These are phyloP conservation scores for Penicillium sp. DNA, from an alignment of 2,329 filamentous ascomycete species.

Conservation along the genomic window DNA sequence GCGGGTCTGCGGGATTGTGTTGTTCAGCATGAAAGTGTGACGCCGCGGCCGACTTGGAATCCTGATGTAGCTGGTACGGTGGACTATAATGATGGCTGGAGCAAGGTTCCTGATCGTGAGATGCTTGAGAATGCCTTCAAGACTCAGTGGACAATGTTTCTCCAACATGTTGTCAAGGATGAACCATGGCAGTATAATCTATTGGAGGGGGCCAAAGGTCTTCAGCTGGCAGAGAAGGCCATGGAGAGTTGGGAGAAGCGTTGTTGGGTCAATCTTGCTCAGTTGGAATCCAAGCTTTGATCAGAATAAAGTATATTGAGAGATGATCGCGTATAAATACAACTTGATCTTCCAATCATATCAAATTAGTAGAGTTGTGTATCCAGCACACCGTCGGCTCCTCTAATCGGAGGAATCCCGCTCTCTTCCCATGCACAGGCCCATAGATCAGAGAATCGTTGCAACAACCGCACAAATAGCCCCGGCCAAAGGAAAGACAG, in stretches of 20 bases:
- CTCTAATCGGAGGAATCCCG: too few relatives aligned
- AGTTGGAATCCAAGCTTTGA: neutral
- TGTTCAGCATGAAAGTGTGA: neutral
- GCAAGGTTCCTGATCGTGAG: neutral
- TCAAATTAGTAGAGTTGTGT: too few relatives aligned
- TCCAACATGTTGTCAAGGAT: neutral
- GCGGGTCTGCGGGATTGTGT: neutral
- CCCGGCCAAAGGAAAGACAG: constrained; percentile 21
- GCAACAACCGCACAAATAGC: constrained; percentile 16
- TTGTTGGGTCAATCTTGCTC: neutral
- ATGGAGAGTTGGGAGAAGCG: neutral
- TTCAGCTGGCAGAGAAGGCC: neutral
- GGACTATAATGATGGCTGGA: neutral
- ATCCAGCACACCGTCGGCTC: too few relatives aligned
- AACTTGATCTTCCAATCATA: neutral
- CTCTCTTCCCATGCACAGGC: neutral
- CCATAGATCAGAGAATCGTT: constrained; percentile 8
- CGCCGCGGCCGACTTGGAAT: neutral
- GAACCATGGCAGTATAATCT: neutral
- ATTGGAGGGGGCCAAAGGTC: neutral
- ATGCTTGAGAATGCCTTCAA: neutral
- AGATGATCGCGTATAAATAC: neutral
- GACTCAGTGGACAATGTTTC: neutral
- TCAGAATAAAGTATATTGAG: neutral
- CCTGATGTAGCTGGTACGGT: neutral